Evolutionary conservation across 495 filamentous ascomycete species (phyloP).

Genomic region (Trichoderma erinaceum): DNA sequence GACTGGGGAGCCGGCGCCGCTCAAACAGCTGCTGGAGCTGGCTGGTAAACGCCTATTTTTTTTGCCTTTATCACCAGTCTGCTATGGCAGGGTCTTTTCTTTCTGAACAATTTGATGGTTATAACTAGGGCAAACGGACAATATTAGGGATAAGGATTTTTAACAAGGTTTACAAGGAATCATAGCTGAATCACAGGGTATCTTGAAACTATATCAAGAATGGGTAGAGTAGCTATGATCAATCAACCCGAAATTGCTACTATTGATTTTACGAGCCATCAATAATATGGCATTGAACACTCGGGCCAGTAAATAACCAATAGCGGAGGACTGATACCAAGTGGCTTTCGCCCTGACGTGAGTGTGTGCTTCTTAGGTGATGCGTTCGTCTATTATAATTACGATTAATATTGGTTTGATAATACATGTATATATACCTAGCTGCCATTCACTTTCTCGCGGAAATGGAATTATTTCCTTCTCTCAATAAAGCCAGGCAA

Average conservation of each 20-base stretch:
- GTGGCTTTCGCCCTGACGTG: background rate
- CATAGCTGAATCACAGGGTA: background rate
- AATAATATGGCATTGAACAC: background rate
- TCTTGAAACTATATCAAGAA: constrained; percentile 3
- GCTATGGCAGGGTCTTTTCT: background rate
- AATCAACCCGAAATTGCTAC: background rate
- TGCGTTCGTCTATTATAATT: background rate
- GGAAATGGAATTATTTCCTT: background rate
- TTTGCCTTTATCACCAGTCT: background rate
- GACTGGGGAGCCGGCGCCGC: background rate
- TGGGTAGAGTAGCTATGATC: background rate
- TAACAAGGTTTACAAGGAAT: background rate
- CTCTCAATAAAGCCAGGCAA: background rate
- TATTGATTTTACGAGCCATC: background rate
- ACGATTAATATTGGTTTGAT: background rate
- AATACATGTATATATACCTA: background rate
- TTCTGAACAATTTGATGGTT: background rate
- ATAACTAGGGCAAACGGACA: background rate
- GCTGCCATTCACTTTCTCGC: background rate
- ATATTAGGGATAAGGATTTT: background rate
- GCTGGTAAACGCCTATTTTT: too few species aligned
- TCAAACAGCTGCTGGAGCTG: background rate
- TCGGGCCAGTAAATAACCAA: too few species aligned
- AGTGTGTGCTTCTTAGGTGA: background rate
- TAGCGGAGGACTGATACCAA: background rate